A percentile compares a stretch with the other conserved stretches of the same genome.
phyloP scores from a whole-genome alignment of 1,284 basidiomycete species.

The Chondrostereum purpureum region DNA sequence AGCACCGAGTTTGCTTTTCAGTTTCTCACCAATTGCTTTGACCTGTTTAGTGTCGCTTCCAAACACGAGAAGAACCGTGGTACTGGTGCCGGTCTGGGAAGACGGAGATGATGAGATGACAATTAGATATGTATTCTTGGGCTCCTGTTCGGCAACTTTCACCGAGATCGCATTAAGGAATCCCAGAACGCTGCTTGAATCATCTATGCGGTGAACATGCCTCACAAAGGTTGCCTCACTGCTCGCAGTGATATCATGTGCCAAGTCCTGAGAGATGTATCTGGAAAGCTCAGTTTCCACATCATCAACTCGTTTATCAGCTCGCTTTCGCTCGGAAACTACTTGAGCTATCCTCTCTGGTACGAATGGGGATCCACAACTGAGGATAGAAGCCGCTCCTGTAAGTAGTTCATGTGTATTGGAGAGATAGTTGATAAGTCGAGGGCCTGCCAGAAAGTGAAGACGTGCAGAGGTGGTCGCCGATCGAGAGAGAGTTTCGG shows the following conservation, averaged over 20 bases:
- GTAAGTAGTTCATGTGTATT: constrained; percentile 50
- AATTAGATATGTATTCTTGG: constrained; percentile 35
- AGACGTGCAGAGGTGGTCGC: constrained; percentile 61
- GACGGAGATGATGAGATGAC: constrained; percentile 59
- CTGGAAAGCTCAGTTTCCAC: constrained; percentile 64
- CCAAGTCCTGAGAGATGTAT: constrained; percentile 43
- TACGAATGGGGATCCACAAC: constrained; percentile 57
- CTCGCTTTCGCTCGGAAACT: constrained; percentile 58
- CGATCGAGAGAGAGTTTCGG: constrained; percentile 52
- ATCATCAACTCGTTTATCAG: constrained; percentile 56
- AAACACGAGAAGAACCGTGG: constrained; percentile 52
- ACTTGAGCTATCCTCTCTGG: constrained; percentile 65
- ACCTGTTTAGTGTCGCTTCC: constrained; percentile 55
- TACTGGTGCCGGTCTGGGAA: constrained; percentile 40
- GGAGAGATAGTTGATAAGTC: constrained; percentile 58
- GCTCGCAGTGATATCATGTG: constrained; percentile 24
- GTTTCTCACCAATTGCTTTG: constrained; percentile 49
- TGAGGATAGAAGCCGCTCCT: constrained; percentile 51
- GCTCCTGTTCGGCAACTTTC: constrained; percentile 32
- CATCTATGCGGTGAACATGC: constrained; percentile 55
- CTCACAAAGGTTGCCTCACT: constrained; percentile 31
- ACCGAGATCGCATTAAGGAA: constrained; percentile 55
- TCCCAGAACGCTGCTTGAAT: constrained; percentile 50
- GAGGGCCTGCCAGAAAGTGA: constrained; percentile 76
- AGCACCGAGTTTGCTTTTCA: constrained; percentile 51